Percentiles rank a stretch among this genome's conserved stretches.
Conservation (phyloP, 805 yeast genomes). For the Ogataea siamensis region DNA sequence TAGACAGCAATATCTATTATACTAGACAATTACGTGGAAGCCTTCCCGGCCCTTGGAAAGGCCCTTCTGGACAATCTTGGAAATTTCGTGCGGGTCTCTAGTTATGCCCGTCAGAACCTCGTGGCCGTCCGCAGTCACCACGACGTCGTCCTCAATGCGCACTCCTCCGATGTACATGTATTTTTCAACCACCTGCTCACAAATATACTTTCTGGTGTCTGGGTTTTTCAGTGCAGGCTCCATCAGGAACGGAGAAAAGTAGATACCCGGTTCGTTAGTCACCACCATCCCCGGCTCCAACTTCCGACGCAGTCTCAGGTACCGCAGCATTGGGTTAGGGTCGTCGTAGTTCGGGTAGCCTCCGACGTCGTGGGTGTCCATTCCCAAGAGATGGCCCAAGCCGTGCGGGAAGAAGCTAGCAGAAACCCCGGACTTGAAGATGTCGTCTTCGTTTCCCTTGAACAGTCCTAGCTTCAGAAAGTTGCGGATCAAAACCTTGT, state of each 20-base stretch:
- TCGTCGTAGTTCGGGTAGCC: constrained; percentile 86
- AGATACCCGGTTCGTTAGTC: constrained; percentile 94
- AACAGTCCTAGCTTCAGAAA: constrained; percentile 77
- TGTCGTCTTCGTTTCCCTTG: constrained; percentile 54
- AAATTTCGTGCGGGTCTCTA: constrained; percentile 80
- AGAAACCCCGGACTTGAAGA: constrained; percentile 66
- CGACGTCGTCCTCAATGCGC: constrained; percentile 89
- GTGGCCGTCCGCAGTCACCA: constrained; percentile 71
- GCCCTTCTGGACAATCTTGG: constrained; percentile 72
- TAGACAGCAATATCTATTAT: constrained; percentile 17
- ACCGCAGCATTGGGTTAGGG: constrained; percentile 69
- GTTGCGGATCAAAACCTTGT: constrained; percentile 67
- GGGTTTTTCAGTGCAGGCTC: constrained; percentile 57
- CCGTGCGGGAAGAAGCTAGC: constrained; percentile 94
- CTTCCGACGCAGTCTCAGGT: constrained; percentile 76
- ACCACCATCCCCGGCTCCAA: constrained; percentile 78
- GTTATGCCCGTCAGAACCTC: constrained; percentile 84
- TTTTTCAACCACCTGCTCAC: constrained; percentile 62
- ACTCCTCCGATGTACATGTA: constrained; percentile 96
- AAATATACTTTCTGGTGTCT: constrained; percentile 54
- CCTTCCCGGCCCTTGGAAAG: constrained; percentile 55
- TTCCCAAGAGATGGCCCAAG: constrained; percentile 86
- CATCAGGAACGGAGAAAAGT: constrained; percentile 81
- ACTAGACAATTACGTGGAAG: constrained; percentile 50
- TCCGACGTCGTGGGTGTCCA: constrained; percentile 96